Base-by-base conservation (phyloP, 495 filamentous ascomycete genomes). In the Penicillium parvum region DNA sequence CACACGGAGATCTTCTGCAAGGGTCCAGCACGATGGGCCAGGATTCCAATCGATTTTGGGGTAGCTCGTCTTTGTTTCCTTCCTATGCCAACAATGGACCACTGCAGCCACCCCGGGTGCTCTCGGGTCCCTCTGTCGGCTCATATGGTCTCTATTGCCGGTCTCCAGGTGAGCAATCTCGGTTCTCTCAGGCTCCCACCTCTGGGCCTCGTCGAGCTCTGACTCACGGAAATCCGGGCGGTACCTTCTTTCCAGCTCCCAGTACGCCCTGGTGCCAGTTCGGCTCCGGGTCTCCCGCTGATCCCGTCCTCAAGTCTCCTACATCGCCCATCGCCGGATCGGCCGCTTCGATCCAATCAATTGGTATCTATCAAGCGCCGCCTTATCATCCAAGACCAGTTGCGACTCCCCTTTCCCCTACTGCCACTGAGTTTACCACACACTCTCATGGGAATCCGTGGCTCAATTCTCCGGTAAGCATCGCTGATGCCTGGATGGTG, bases 401-500 rank as follows among this genome's bases (percentile, higher is more conserved):
- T 49, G 84, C 88, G 25, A 87, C 88, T 19, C 75, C 86, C 4
- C 78, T 97, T 14, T 95, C 90, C 11, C 86, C 91, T 3, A 83
- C 86, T 36, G 89, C 90, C 19, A 77, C 77, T 15, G 89, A 95
- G 57, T 96, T 96, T 53, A 83, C 79, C 3, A 45, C 57, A 18
- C 65, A 47, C 40, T 32, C 61, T 6, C 75, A 73, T 16, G 56
- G 50, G 12, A 62, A 55, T 14, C 58, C 78, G 15, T 83, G 79
- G 79, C 63, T 39, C 18, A 48, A 63, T 53, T 47, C 70, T 46
- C 56, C 70, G 43, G 77, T 81, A 56, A 69, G 66, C 54, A 18
- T 19, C n/a, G 27, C 26, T 3, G 2, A 38, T 16, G 9, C 1
- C 15, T 42, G 21, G 6, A 8, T 11, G 2, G 23, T 40, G 12